These are phyloP conservation scores for Russula griseocarnosa DNA, from an alignment of 768 basidiomycete genomes.

Conservation along the genomic window DNA sequence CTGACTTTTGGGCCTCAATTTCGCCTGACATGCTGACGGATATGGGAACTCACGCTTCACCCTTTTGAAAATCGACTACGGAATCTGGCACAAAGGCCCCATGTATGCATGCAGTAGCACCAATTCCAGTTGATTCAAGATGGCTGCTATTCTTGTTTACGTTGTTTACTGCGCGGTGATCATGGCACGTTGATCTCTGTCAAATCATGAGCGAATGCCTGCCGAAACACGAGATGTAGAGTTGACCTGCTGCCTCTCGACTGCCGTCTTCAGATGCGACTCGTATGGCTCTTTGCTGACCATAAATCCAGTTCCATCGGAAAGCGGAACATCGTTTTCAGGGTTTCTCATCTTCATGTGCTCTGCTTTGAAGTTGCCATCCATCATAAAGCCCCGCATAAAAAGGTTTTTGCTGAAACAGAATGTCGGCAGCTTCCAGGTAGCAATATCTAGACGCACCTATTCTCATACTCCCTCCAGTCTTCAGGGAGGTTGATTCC, in stretches of 20 bases:
- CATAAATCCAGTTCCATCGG: constrained; percentile 7
- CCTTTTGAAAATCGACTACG: background rate
- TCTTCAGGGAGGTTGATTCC: too few relatives aligned
- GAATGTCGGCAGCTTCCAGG: too few relatives aligned
- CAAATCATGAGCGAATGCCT: background rate
- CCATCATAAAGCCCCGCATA: too few relatives aligned
- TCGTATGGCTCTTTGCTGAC: background rate
- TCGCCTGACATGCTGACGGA: background rate
- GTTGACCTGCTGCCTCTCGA: background rate
- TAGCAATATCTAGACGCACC: too few relatives aligned
- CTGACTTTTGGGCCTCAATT: background rate
- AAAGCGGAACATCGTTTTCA: background rate
- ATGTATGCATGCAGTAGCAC: too few relatives aligned
- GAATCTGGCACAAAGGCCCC: too few relatives aligned
- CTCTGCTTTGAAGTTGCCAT: too few relatives aligned
- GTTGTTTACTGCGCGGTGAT: background rate
- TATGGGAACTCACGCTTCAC: background rate
- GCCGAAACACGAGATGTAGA: background rate
- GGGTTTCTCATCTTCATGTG: background rate
- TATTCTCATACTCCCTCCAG: too few relatives aligned
- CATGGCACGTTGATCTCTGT: constrained; percentile 4
- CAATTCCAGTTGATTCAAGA: too few relatives aligned
- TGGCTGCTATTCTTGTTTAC: too few relatives aligned
- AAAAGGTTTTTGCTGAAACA: too few relatives aligned
- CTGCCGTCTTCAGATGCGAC: background rate